Conservation (phyloP, 2,329 filamentous ascomycete species). For the Pseudocercospora cruenta region DNA sequence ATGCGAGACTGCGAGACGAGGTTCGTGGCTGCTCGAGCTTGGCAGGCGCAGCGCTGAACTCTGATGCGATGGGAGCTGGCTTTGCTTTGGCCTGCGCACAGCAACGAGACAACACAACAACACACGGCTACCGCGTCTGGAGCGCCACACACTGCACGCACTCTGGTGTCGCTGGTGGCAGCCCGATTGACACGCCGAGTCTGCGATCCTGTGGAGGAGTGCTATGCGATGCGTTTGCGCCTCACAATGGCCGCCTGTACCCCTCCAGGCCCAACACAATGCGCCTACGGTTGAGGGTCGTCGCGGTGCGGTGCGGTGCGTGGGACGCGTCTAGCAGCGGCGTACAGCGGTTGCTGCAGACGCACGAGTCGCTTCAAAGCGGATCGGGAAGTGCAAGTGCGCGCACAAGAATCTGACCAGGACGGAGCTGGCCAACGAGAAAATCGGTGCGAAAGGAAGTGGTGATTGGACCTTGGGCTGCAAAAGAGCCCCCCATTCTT, state of each 20-base stretch:
- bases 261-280: neutral
- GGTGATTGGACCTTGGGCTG: slow-evolving; percentile 11
- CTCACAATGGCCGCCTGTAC: neutral
- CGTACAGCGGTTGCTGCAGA: slow-evolving; percentile 5
- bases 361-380: slow-evolving; percentile 3
- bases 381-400: neutral
- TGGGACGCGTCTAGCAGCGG: slow-evolving; percentile 1
- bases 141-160: neutral
- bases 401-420: slow-evolving; percentile 1
- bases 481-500: slow-evolving; percentile 7
- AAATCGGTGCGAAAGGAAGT: slow-evolving; percentile 12
- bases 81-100: neutral
- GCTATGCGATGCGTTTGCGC: neutral
- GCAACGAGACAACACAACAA: slow-evolving; percentile 3
- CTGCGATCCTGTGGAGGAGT: neutral
- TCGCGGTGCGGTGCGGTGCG: neutral
- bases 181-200: slow-evolving; percentile 1
- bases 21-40: slow-evolving; percentile 11
- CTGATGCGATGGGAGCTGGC: neutral
- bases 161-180: neutral
- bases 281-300: neutral
- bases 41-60: neutral
- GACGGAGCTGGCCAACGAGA: slow-evolving; percentile 8
- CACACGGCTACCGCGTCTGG: slow-evolving; percentile 4
- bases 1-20: neutral